A percentile compares a stretch with the other conserved stretches of the same genome.
Evolutionary conservation across 495 filamentous ascomycete species (phyloP).

Genomic region (Pyrenopolyporus hunteri): DNA sequence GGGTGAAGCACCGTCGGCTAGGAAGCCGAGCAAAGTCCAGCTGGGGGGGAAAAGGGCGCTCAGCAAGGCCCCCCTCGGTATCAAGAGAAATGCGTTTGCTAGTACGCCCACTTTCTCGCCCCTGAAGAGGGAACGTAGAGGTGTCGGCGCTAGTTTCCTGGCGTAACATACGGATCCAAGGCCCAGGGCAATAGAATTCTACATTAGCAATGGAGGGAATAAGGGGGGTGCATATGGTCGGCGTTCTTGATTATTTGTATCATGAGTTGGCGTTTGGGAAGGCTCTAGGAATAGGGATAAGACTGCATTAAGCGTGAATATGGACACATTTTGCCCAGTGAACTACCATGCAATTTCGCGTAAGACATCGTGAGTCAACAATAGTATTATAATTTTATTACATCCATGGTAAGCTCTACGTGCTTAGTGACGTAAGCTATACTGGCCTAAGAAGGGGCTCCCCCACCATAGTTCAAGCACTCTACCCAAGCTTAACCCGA

Average conservation of each 20-base stretch:
- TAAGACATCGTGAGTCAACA: neutral
- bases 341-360: neutral
- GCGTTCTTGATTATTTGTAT: conserved; percentile 23
- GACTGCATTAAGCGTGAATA: conserved; percentile 30
- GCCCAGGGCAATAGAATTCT: conserved; percentile 2
- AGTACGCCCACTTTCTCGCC: conserved; percentile 71
- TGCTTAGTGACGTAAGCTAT: too few relatives aligned
- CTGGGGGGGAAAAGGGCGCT: conserved; percentile 37
- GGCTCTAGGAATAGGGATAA: conserved; percentile 24
- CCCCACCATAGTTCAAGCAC: too few relatives aligned
- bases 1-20: conserved; percentile 50
- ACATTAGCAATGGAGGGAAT: conserved; percentile 16
- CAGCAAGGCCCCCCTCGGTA: conserved; percentile 39
- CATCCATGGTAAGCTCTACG: neutral
- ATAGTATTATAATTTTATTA: neutral
- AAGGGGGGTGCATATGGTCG: conserved; percentile 25
- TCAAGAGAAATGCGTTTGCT: conserved; percentile 46
- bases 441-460: too few relatives aligned
- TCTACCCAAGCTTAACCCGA: neutral
- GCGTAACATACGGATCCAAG: conserved; percentile 41
- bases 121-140: conserved; percentile 77
- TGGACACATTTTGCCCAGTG: neutral
- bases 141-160: conserved; percentile 60
- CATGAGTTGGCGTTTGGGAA: conserved; percentile 20
- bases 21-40: conserved; percentile 47